phyloP scores from a whole-genome alignment of 495 filamentous ascomycete genomes.

The Cercophora newfieldiana region DNA sequence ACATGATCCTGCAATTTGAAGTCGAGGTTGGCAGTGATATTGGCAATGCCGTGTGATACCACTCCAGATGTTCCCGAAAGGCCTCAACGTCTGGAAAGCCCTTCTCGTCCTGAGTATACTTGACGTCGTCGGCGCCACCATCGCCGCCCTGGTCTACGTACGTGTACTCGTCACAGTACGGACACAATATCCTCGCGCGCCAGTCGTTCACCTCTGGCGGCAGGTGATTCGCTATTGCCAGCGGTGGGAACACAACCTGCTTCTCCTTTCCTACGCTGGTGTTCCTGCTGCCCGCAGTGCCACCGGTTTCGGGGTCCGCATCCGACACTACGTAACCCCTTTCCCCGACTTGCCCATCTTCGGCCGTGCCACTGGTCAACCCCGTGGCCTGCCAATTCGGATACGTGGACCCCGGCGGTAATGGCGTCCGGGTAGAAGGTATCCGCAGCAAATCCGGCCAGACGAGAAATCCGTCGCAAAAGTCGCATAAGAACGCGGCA shows the following conservation, averaged over 20 bases:
- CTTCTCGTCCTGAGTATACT: conserved; percentile 42
- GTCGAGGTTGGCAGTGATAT: conserved; percentile 22
- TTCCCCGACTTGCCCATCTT: neutral
- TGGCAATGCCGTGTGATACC: conserved; percentile 43
- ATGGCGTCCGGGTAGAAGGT: conserved; percentile 36
- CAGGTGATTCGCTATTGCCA: conserved; percentile 52
- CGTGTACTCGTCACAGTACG: conserved; percentile 50
- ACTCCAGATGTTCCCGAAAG: conserved; percentile 50
- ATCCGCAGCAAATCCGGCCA: conserved; percentile 47
- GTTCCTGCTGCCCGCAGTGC: neutral
- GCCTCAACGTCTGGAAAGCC: conserved; percentile 42
- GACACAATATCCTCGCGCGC: conserved; percentile 44
- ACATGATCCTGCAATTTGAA: conserved; percentile 44
- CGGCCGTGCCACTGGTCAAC: neutral
- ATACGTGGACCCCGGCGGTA: conserved; percentile 22
- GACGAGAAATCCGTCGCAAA: conserved; percentile 50
- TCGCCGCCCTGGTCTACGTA: conserved; percentile 49
- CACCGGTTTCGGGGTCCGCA: conserved; percentile 8
- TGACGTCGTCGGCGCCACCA: conserved; percentile 42
- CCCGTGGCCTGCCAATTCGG: conserved; percentile 35
- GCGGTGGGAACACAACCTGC: conserved; percentile 47
- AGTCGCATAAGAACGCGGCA: conserved; percentile 52
- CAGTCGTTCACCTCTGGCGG: conserved; percentile 43
- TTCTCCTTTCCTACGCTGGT: conserved; percentile 34
- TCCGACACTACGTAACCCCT: neutral